Percentiles rank a stretch among this genome's conserved stretches.
Evolutionary conservation across 1,139 yeast genomes (phyloP).

Genomic region (Suhomyces atakaporum): DNA sequence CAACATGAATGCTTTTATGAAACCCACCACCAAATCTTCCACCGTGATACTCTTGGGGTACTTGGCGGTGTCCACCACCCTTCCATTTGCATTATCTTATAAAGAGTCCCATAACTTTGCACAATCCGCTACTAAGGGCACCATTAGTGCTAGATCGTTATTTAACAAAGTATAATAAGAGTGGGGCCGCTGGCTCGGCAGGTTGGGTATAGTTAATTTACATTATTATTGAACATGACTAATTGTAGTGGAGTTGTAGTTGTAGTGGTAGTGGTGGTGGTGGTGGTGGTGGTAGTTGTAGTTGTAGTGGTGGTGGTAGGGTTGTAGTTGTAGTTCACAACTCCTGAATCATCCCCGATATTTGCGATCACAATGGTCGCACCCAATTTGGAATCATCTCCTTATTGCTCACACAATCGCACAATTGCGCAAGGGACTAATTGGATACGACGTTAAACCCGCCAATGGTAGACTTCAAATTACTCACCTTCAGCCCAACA

Average conservation of each 20-base stretch:
- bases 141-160: constrained; percentile 39
- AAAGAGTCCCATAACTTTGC: constrained; percentile 32
- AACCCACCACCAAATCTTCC: constrained; percentile 15
- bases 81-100: constrained; percentile 47
- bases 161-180: constrained; percentile 37
- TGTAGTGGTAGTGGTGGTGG: not conserved
- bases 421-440: no score
- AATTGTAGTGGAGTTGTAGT: not conserved
- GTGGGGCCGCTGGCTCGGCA: not conserved
- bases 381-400: no score
- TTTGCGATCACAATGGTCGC: no score
- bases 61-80: constrained; percentile 42
- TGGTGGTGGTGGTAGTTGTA: no score
- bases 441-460: no score
- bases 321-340: no score
- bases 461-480: no score
- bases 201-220: not conserved
- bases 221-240: no score
- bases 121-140: constrained; percentile 33
- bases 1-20: constrained; percentile 11
- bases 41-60: constrained; percentile 41
- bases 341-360: no score
- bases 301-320: no score
- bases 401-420: no score
- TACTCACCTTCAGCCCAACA: no score